Evolutionary conservation across 345 rosid species (phyloP).

Genomic region (Noccaea bulbosa): DNA sequence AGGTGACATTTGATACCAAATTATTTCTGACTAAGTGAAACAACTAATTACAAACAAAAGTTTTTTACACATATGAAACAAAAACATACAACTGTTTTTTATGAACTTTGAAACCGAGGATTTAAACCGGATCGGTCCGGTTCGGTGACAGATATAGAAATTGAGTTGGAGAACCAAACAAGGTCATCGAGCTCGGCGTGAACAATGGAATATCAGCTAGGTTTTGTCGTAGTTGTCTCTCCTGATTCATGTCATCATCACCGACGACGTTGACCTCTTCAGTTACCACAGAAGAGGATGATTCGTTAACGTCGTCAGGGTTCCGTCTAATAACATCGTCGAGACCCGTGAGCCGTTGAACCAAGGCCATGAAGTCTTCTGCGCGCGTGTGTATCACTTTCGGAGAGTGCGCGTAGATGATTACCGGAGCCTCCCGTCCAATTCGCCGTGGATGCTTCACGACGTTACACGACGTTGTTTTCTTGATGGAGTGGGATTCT

Average conservation of each 20-base stretch:
- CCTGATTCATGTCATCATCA: not conserved
- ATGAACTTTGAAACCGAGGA: constrained; percentile 28
- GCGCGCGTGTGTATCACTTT: constrained; percentile 80
- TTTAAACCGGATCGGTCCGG: constrained; percentile 18
- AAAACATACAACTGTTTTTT: not conserved
- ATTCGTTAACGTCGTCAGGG: constrained; percentile 31
- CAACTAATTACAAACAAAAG: constrained; percentile 22
- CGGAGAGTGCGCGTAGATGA: constrained; percentile 72
- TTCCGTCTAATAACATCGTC: constrained; percentile 24
- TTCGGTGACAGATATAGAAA: constrained; percentile 27
- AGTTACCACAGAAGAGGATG: constrained; percentile 33
- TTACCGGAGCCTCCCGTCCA: constrained; percentile 52
- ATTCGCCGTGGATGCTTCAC: constrained; percentile 41
- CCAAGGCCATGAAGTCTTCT: constrained; percentile 78
- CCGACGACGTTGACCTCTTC: constrained; percentile 32
- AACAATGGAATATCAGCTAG: constrained; percentile 44
- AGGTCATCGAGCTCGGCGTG: constrained; percentile 40
- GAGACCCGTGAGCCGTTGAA: constrained; percentile 76
- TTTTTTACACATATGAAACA: not conserved
- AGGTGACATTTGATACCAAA: not conserved
- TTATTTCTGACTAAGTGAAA: constrained; percentile 14
- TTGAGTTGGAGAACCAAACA: constrained; percentile 40
- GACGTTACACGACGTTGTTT: constrained; percentile 28
- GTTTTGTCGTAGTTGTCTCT: constrained; percentile 19
- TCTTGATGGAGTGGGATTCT: constrained; percentile 53